Base-by-base conservation (phyloP, 2,329 filamentous ascomycete species). In the Sarocladium oryzae region DNA sequence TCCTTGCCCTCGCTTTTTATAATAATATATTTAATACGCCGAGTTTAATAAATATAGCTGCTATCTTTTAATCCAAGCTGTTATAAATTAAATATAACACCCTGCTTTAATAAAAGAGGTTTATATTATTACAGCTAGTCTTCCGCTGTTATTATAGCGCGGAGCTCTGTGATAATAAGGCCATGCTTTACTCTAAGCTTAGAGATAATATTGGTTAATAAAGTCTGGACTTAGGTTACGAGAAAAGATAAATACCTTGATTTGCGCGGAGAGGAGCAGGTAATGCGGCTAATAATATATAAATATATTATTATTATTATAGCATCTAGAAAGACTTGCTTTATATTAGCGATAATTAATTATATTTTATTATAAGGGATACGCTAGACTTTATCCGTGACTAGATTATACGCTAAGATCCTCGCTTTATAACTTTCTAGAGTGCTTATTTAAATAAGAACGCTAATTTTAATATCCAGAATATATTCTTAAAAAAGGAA, bases 401-500 rank as follows among this genome's bases (percentile, higher is more conserved):
- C 54, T 51, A 66, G 52, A 61, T 65, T 26, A 62, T 66, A 53
- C 59, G 55, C 20, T 52, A 66, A 52, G 50, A 65, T 38, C 61
- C 60, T 50, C 50, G 52, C 30, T 66, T 56, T 41, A 49, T 45
- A 1, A 66, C 56, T 2, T 66, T 66, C 23, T 55, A 61, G 20
- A 56, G 51, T 41, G 53, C 52, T 7, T 66, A 65, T 51, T 56
- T 65, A 4, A 64, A 63, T 35, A 35, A 64, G 53, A 65, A 55
- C 46, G 55, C 57, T 24, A 36, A 59, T 32, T 65, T 65, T 53
- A 24, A 66, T 46, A 53, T 65, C 23, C 49, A 66, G 46, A 66
- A 65, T 35, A 53, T 56, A 9, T 58, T 66, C 49, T 45, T 65
- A 7, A 53, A 60, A 24, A 50, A 62, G 52, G 53, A 54, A 24